Base-by-base conservation (phyloP, 768 basidiomycete species). In the Coprinopsis strossmayeri region DNA sequence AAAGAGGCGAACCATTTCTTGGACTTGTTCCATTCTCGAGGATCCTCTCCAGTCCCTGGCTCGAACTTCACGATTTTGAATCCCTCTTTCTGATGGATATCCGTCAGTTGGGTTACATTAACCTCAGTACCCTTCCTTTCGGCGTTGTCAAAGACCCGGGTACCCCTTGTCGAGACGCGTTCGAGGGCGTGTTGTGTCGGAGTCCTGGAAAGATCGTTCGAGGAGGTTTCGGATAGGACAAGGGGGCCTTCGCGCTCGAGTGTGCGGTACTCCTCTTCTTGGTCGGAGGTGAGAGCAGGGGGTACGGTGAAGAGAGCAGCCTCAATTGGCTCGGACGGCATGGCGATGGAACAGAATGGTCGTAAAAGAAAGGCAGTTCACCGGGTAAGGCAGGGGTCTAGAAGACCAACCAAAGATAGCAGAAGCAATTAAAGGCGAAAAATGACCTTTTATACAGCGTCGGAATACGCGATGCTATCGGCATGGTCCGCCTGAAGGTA, bases 1-100 rank as follows among this genome's bases (percentile, higher is more conserved):
- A 21, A 23, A 21, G 17, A n/a, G 5, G 34, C 50, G 25, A 40
- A 69, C 70, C 70, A 71, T 59, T 70, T 71, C 47, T 55, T 61
- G 2, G 46, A 49, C 2, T 54, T 53, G 17, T 53, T 50, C 66
- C 69, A 70, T 35, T 69, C 69, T 38, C 67, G 53, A 10, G 69
- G 66, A 49, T 71, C 69, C 26, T 69, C 69, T 3, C 65, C 55
- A 2, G 49, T 46, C 1, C 62, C 61, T 26, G 58, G 53, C 21
- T 59, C 60, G 28, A 64, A 64, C 1, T 38, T 37, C 3, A 64
- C 62, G 12, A 63, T 49, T n/a, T 53, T 48, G 41, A 58, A 61
- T 1, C 62, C 60, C n/a, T 58, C 56, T 21, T 55, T 56, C 39
- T 46, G 40, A 17, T 54, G 51, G 5, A 54, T 48, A 5, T 52